These are phyloP conservation scores for Croton laevigatus DNA, from an alignment of 441 rosid species.

Conservation along the genomic window DNA sequence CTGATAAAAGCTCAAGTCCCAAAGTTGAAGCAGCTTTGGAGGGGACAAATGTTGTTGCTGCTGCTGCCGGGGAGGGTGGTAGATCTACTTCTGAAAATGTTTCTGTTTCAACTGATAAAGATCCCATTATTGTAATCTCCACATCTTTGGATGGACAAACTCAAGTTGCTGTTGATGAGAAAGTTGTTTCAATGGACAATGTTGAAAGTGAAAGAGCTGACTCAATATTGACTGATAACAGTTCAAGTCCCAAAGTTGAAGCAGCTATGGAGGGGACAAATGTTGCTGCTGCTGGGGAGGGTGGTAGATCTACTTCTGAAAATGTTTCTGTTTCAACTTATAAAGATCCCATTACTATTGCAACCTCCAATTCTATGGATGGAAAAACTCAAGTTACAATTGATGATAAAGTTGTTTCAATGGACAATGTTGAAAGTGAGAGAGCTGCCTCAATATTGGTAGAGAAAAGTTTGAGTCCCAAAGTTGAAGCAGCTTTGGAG, in stretches of 20 bases:
- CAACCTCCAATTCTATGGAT: conserved; percentile 18
- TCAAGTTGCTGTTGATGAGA: conserved; percentile 31
- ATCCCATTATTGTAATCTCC: conserved; percentile 14
- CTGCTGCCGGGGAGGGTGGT: conserved; percentile 15
- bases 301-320: conserved; percentile 13
- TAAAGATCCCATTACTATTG: conserved; percentile 21
- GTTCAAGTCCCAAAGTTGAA: conserved; percentile 6
- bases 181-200: conserved; percentile 28
- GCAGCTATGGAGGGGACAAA: not conserved
- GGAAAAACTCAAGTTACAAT: conserved; percentile 28
- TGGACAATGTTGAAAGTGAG: conserved; percentile 21
- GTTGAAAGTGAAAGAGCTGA: too few relatives aligned
- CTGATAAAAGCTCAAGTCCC: conserved; percentile 21
- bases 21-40: not conserved
- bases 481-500: not conserved
- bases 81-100: too few relatives aligned
- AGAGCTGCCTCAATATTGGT: conserved; percentile 12
- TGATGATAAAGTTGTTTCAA: conserved; percentile 30
- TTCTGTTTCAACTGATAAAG: conserved; percentile 19
- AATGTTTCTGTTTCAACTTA: conserved; percentile 16
- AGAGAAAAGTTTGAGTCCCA: conserved; percentile 21
- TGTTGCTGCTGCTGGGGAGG: conserved; percentile 14
- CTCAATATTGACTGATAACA: conserved; percentile 16
- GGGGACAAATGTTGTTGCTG: conserved; percentile 2
- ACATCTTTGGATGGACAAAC: conserved; percentile 25